Conservation (phyloP, 306 rosid genomes). For the Castanea crenata region DNA sequence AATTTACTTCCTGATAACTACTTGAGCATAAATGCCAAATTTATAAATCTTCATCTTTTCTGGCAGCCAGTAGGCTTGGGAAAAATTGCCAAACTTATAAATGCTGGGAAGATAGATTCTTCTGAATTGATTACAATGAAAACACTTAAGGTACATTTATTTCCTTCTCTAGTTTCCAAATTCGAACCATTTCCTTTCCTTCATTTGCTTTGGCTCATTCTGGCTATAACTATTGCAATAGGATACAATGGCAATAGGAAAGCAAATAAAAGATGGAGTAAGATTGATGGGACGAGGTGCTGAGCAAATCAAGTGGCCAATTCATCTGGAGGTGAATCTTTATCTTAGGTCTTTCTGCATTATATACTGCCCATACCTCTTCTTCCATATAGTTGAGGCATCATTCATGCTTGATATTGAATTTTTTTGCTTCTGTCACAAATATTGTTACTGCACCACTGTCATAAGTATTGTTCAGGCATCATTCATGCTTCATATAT, state of each 20-base stretch:
- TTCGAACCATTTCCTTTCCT: conserved; percentile 25
- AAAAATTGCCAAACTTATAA: conserved; percentile 75
- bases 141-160: conserved; percentile 74
- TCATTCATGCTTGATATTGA: conserved; percentile 8
- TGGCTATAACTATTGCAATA: conserved; percentile 33
- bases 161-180: conserved; percentile 19
- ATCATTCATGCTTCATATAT: background rate
- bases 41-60: conserved; percentile 7
- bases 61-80: conserved; percentile 92
- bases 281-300: conserved; percentile 97
- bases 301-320: conserved; percentile 87
- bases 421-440: conserved; percentile 8
- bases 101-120: conserved; percentile 87
- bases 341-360: conserved; percentile 1
- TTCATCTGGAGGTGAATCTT: conserved; percentile 77
- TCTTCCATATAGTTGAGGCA: conserved; percentile 2
- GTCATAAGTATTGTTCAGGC: background rate
- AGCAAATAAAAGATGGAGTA: conserved; percentile 88
- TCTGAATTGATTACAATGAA: conserved; percentile 90
- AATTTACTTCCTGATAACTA: conserved; percentile 15
- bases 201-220: conserved; percentile 25
- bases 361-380: conserved; percentile 11
- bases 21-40: background rate
- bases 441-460: background rate
- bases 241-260: conserved; percentile 92